Conservation (phyloP, 2,329 filamentous ascomycete genomes). For the Arthrinium phaeospermum region DNA sequence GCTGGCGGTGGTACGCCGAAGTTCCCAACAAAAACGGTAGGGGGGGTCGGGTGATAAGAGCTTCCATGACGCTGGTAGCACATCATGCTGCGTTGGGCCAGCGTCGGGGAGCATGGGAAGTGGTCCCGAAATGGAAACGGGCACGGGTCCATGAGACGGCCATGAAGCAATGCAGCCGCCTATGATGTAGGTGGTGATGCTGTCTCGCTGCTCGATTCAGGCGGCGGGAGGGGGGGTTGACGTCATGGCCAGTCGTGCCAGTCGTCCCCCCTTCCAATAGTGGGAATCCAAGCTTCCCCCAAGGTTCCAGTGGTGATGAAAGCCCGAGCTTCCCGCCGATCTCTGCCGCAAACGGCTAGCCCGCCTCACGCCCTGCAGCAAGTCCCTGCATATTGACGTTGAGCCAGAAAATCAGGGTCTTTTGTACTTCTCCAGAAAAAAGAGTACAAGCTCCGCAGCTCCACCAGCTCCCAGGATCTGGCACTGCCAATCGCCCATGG, state of each 20-base stretch:
- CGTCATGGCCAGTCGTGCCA: conserved; percentile 27
- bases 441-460: neutral
- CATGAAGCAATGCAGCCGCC: conserved; percentile 18
- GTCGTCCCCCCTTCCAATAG: neutral
- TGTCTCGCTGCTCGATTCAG: conserved; percentile 22
- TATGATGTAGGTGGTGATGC: conserved; percentile 38
- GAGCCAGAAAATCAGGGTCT: conserved; percentile 22
- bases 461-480: neutral
- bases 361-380: conserved; percentile 9
- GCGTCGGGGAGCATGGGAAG: neutral
- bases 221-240: conserved; percentile 22
- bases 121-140: conserved; percentile 14
- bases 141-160: conserved; percentile 12
- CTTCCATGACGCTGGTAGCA: conserved; percentile 2
- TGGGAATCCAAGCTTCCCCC: conserved; percentile 22
- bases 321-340: neutral
- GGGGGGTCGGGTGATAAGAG: neutral
- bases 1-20: neutral
- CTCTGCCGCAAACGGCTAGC: conserved; percentile 1
- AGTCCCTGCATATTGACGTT: conserved; percentile 29
- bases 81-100: conserved; percentile 9
- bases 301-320: conserved; percentile 16
- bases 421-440: conserved; percentile 17
- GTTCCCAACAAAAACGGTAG: neutral
- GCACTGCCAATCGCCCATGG: neutral